Percentiles rank a stretch among this genome's conserved stretches.
Evolutionary conservation across 371 early-diverging fungal species (phyloP).

Genomic region (Mortierella sp.): DNA sequence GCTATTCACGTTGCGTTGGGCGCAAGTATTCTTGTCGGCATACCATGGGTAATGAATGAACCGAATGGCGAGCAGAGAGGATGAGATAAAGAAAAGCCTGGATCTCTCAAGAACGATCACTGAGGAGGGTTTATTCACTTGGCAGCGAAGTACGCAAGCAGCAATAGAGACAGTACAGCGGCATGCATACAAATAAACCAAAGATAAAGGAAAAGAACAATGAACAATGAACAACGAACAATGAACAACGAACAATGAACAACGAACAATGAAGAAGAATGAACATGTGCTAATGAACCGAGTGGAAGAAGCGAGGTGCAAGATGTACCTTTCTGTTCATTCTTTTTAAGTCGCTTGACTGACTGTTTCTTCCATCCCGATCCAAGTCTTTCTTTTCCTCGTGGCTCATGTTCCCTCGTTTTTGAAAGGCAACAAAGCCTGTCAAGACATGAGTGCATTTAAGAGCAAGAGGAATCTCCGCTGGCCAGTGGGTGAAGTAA

Average conservation of each 20-base stretch:
- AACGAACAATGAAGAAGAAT: not conserved
- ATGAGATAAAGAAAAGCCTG: not conserved
- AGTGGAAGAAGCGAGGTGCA: not conserved
- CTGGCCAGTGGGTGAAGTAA: not conserved
- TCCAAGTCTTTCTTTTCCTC: not conserved
- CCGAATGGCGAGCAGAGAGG: not conserved
- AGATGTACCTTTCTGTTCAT: not conserved
- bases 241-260: no score
- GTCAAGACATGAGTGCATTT: not conserved
- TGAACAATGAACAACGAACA: not conserved
- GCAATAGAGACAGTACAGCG: not conserved
- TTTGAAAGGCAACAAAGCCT: not conserved
- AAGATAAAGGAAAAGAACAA: not conserved
- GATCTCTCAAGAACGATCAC: not conserved
- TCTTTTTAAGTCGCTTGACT: not conserved
- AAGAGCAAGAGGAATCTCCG: not conserved
- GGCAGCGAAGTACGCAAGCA: no score
- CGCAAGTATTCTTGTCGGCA: slow-evolving; percentile 5
- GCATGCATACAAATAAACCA: not conserved
- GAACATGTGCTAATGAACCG: slow-evolving; percentile 6
- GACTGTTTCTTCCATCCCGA: slow-evolving; percentile 12
- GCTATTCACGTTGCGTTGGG: not conserved
- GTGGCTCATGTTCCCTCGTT: not conserved
- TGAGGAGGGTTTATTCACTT: no score
- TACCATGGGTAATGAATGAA: slow-evolving; percentile 3